Evolutionary conservation across 371 early-diverging fungal genomes (phyloP).

Genomic region (Mortierella sp.): DNA sequence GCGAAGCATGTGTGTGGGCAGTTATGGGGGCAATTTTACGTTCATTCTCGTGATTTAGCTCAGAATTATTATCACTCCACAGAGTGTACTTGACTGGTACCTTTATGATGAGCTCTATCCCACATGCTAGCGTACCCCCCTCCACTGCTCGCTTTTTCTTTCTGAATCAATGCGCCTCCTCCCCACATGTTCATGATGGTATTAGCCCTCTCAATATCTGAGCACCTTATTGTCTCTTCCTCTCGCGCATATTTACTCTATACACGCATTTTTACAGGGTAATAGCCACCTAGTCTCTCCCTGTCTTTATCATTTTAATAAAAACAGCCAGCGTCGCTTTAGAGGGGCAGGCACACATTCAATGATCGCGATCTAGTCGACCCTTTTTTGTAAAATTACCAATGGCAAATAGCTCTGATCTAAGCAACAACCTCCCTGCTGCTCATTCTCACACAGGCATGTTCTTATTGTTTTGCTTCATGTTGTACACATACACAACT

Average conservation of each 20-base stretch:
- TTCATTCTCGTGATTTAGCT: conserved; percentile 2
- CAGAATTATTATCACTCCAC: conserved; percentile 14
- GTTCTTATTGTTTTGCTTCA: background rate
- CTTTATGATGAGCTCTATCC: conserved; percentile 8
- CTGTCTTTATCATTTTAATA: background rate
- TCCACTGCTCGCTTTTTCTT: background rate
- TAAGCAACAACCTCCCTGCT: conserved; percentile 9
- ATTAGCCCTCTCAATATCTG: background rate
- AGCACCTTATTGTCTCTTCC: background rate
- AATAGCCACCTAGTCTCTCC: no score
- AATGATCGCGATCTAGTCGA: background rate
- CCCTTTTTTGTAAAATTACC: background rate
- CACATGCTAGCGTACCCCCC: conserved; percentile 8
- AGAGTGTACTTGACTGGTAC: conserved; percentile 4
- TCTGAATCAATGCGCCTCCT: conserved; percentile 9
- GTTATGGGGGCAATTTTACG: conserved; percentile 3
- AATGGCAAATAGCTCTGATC: conserved; percentile 8
- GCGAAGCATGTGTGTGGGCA: conserved; percentile 2
- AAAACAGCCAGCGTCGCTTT: background rate
- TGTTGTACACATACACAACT: conserved; percentile 2
- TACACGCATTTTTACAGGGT: background rate
- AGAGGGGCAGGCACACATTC: background rate
- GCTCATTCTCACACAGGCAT: background rate
- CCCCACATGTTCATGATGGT: conserved; percentile 26
- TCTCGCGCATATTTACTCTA: no score